phyloP scores from a whole-genome alignment of 2,329 filamentous ascomycete species.

The Delphinella strobiligena region DNA sequence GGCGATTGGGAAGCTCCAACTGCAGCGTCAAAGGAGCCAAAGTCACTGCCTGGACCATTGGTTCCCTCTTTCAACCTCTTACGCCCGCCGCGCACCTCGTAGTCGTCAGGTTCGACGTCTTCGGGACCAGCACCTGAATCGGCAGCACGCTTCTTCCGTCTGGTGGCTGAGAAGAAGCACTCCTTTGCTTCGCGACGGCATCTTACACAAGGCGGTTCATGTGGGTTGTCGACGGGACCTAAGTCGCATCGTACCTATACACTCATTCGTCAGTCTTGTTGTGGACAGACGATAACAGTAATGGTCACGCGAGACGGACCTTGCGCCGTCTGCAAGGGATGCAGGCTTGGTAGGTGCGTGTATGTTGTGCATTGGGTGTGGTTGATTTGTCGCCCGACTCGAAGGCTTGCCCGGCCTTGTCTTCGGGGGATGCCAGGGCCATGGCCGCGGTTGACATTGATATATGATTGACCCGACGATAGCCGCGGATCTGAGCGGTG shows the following conservation, averaged over 20 bases:
- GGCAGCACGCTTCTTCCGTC: conserved; percentile 74
- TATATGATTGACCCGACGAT: neutral
- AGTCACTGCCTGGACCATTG: conserved; percentile 19
- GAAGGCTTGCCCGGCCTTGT: neutral
- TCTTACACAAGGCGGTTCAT: conserved; percentile 85
- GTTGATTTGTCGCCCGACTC: neutral
- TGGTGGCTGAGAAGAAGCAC: conserved; percentile 90
- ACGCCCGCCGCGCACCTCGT: conserved; percentile 60
- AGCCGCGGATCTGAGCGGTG: neutral
- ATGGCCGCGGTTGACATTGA: neutral
- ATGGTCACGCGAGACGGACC: conserved; percentile 5
- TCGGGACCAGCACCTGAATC: conserved; percentile 33
- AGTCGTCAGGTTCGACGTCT: conserved; percentile 41
- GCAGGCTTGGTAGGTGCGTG: conserved; percentile 31
- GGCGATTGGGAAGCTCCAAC: neutral
- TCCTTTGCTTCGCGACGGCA: conserved; percentile 92
- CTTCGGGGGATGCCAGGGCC: neutral
- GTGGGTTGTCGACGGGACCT: conserved; percentile 77
- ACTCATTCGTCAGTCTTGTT: conserved; percentile 22
- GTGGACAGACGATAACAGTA: neutral
- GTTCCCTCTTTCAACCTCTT: conserved; percentile 48
- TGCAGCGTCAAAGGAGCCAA: conserved; percentile 10
- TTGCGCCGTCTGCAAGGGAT: conserved; percentile 46
- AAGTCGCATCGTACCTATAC: conserved; percentile 42
- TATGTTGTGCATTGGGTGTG: conserved; percentile 1